Percentiles rank a stretch among this genome's conserved stretches.
Evolutionary conservation across 169 alveolate genomes (phyloP).

Genomic region (Plasmodium chabaudi): DNA sequence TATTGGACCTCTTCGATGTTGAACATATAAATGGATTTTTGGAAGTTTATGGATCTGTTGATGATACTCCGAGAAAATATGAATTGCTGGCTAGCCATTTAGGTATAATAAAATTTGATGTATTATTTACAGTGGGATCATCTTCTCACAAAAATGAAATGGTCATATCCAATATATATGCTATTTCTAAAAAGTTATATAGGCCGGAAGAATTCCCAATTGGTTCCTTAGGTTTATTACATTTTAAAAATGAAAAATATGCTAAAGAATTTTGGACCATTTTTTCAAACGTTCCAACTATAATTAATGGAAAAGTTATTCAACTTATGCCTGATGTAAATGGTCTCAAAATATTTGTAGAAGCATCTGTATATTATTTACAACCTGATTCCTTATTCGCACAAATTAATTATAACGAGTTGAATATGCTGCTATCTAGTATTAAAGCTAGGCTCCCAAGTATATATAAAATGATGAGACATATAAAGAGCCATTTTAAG

Average conservation of each 20-base stretch:
- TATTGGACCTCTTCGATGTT: not conserved
- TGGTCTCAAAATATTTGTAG: conserved; percentile 55
- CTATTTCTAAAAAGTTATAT: conserved; percentile 14
- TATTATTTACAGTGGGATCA: conserved; percentile 28
- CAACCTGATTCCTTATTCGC: conserved; percentile 29
- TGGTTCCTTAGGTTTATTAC: conserved; percentile 36
- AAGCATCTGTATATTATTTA: conserved; percentile 38
- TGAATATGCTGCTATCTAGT: conserved; percentile 23
- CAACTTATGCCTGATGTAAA: conserved; percentile 34
- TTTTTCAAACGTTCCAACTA: not conserved
- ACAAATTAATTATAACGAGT: conserved; percentile 37
- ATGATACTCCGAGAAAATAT: conserved; percentile 22
- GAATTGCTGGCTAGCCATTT: conserved; percentile 25
- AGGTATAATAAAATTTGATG: conserved; percentile 61
- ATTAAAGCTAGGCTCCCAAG: conserved; percentile 8
- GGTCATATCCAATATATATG: not conserved
- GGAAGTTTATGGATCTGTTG: conserved; percentile 23
- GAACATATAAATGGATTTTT: conserved; percentile 1
- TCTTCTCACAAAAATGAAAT: conserved; percentile 22
- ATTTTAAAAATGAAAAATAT: conserved; percentile 62
- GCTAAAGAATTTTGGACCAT: conserved; percentile 53
- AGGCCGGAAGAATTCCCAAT: not conserved
- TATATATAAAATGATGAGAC: conserved; percentile 7
- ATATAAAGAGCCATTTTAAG: not conserved
- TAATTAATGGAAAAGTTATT: conserved; percentile 15